Percentiles rank a stretch among this genome's conserved stretches.
Evolutionary conservation across 345 rosid genomes (phyloP).

Genomic region (Mercurialis annua): DNA sequence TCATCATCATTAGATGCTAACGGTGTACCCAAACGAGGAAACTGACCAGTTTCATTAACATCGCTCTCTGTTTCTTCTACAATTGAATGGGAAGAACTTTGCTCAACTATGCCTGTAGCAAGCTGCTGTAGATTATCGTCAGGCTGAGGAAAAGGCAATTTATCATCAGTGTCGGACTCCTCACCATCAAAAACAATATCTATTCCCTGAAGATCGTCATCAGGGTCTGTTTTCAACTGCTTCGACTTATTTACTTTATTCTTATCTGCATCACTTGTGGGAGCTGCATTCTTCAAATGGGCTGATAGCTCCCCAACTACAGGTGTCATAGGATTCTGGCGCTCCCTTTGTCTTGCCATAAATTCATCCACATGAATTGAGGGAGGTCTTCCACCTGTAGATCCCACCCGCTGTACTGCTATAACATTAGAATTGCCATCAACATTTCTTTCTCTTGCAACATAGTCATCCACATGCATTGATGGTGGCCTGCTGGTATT

Average conservation of each 20-base stretch:
- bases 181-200: constrained; percentile 96
- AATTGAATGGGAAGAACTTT: constrained; percentile 83
- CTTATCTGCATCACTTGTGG: constrained; percentile 38
- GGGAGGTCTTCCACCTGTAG: constrained; percentile 97
- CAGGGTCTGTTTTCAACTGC: constrained; percentile 76
- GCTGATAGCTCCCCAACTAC: constrained; percentile 64
- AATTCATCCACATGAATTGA: constrained; percentile 98
- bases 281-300: constrained; percentile 52
- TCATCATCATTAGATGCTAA: constrained; percentile 65
- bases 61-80: constrained; percentile 94
- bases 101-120: constrained; percentile 61
- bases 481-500: constrained; percentile 99
- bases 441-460: constrained; percentile 88
- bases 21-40: constrained; percentile 66
- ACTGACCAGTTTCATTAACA: constrained; percentile 66
- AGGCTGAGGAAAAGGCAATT: constrained; percentile 81
- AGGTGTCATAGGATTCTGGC: constrained; percentile 60
- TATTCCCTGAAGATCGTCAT: constrained; percentile 92
- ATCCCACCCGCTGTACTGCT: constrained; percentile 73
- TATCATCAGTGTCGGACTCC: constrained; percentile 88
- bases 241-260: constrained; percentile 62
- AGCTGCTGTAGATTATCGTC: constrained; percentile 84
- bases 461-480: constrained; percentile 99
- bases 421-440: constrained; percentile 84
- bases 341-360: constrained; percentile 95